These are phyloP conservation scores for Themeda triandra DNA, from an alignment of 176 grass and related monocot genomes.

Conservation along the genomic window DNA sequence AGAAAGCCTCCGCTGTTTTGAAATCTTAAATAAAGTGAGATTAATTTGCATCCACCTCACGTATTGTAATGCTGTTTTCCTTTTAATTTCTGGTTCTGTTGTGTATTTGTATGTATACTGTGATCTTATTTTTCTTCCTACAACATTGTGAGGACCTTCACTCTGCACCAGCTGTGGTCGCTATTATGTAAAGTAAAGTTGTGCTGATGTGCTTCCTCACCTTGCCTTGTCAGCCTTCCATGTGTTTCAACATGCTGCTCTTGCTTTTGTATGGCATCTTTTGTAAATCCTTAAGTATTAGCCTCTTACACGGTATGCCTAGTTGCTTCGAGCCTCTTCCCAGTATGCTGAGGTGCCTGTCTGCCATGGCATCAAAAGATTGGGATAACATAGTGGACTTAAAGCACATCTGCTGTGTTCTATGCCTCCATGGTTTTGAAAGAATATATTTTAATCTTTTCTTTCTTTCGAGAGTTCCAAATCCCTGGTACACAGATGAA, in stretches of 20 bases:
- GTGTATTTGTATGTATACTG: neutral
- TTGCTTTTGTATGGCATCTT: neutral
- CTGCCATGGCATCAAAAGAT: neutral
- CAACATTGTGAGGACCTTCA: neutral
- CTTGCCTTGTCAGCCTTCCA: neutral
- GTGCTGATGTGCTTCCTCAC: neutral
- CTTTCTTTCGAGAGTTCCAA: neutral
- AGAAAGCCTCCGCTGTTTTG: neutral
- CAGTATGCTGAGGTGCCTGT: neutral
- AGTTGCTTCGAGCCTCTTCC: neutral
- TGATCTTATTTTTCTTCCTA: neutral
- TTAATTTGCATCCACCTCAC: neutral
- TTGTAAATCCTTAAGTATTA: neutral
- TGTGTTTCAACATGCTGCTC: conserved; percentile 6
- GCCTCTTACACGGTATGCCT: neutral
- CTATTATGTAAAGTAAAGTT: neutral
- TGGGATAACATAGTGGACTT: neutral
- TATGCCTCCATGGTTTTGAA: conserved; percentile 4
- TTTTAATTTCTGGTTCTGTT: neutral
- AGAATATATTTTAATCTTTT: neutral
- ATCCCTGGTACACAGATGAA: neutral
- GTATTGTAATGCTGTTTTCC: neutral
- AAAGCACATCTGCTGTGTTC: neutral
- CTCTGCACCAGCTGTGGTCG: neutral
- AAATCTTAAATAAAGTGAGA: neutral